phyloP scores from a whole-genome alignment of 2,329 filamentous ascomycete species.

The Fusarium robinianum region DNA sequence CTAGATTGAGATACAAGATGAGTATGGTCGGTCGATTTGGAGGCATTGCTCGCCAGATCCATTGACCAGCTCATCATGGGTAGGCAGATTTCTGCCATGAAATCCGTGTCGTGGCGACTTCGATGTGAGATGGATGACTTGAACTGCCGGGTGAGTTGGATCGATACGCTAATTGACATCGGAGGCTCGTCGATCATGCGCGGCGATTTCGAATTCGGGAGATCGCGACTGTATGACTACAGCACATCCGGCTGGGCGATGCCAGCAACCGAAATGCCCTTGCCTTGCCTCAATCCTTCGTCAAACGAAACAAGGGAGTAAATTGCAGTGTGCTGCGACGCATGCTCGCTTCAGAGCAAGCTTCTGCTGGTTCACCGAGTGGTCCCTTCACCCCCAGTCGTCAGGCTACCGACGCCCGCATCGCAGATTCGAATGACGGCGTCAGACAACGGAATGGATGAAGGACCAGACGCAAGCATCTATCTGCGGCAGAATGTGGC shows the following conservation, averaged over 20 bases:
- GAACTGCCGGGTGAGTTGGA: too few species aligned
- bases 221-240: background rate
- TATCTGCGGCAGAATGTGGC: background rate
- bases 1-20: too few species aligned
- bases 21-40: too few species aligned
- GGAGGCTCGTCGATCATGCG: background rate
- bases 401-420: background rate
- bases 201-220: background rate
- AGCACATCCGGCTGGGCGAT: background rate
- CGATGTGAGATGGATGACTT: too few species aligned
- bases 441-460: background rate
- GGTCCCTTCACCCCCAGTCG: background rate
- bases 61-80: too few species aligned
- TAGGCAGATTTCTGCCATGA: too few species aligned
- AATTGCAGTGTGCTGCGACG: slow-evolving; percentile 2
- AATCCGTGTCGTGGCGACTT: too few species aligned
- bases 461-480: background rate
- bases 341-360: background rate
- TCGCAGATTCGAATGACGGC: background rate
- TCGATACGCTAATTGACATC: too few species aligned
- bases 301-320: background rate
- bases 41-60: too few species aligned
- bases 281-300: background rate
- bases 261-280: background rate
- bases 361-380: background rate